phyloP scores from a whole-genome alignment of 306 rosid species.

The Medicago arabica region DNA sequence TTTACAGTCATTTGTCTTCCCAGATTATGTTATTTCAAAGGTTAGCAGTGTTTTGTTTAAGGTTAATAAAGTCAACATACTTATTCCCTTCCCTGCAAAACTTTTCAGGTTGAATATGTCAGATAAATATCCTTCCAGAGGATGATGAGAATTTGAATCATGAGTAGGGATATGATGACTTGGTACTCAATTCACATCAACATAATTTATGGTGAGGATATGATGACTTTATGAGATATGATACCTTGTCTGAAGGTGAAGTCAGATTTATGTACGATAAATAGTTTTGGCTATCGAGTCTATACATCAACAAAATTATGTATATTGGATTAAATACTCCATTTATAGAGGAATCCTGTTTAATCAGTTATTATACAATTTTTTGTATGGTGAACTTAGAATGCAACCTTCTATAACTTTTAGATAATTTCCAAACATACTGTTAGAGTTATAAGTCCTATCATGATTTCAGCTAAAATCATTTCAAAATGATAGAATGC shows the following conservation, averaged over 20 bases:
- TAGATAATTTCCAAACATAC: neutral
- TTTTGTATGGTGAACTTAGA: too few relatives aligned
- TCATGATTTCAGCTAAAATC: neutral
- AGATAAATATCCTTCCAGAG: neutral
- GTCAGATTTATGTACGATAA: neutral
- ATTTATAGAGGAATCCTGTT: neutral
- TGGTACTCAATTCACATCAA: too few relatives aligned
- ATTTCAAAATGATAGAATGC: neutral
- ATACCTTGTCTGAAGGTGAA: neutral
- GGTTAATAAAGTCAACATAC: too few relatives aligned
- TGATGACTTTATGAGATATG: neutral
- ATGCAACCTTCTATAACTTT: neutral
- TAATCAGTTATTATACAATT: too few relatives aligned
- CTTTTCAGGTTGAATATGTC: neutral
- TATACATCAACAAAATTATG: neutral
- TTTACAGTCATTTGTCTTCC: neutral
- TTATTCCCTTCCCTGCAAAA: too few relatives aligned
- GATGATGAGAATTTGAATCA: neutral
- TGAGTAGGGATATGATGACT: too few relatives aligned
- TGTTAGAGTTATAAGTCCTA: neutral
- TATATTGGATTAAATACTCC: neutral
- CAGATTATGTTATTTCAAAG: neutral
- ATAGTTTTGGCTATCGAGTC: neutral
- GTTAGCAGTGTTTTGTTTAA: too few relatives aligned
- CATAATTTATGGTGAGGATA: neutral